phyloP scores from a whole-genome alignment of 2,329 filamentous ascomycete genomes.

The Neurospora sp. region DNA sequence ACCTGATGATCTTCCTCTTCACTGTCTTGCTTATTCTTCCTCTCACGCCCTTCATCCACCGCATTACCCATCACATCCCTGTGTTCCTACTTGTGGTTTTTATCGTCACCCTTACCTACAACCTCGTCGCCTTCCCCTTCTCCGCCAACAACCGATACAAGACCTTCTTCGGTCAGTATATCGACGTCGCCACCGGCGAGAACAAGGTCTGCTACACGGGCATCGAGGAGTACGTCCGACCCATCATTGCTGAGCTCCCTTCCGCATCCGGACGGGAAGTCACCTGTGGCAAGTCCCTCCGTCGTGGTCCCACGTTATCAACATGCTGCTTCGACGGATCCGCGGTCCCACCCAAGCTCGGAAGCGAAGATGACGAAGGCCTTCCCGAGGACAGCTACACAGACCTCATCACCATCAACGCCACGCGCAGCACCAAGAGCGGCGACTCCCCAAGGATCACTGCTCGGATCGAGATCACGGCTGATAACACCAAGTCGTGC shows the following conservation, averaged over 20 bases:
- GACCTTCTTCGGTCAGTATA: conserved; percentile 72
- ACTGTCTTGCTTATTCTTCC: conserved; percentile 67
- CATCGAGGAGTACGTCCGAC: conserved; percentile 54
- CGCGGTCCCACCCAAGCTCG: conserved; percentile 51
- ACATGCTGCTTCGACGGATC: conserved; percentile 60
- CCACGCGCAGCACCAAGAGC: conserved; percentile 28
- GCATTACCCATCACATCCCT: conserved; percentile 75
- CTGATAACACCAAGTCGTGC: conserved; percentile 70
- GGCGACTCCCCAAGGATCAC: neutral
- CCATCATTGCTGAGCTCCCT: conserved; percentile 60
- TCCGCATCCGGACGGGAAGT: conserved; percentile 55
- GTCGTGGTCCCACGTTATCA: conserved; percentile 43
- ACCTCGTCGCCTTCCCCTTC: conserved; percentile 81
- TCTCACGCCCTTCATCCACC: conserved; percentile 74
- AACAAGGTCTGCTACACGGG: conserved; percentile 64
- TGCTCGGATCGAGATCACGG: conserved; percentile 59
- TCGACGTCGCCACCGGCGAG: conserved; percentile 65
- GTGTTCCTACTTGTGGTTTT: conserved; percentile 66
- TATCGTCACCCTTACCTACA: conserved; percentile 70
- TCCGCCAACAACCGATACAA: conserved; percentile 72
- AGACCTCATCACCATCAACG: conserved; percentile 58
- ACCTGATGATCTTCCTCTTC: conserved; percentile 58
- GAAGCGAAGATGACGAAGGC: conserved; percentile 32
- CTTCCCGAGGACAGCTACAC: conserved; percentile 34
- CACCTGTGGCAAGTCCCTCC: conserved; percentile 36